Evolutionary conservation across 2,329 filamentous ascomycete species (phyloP).

Genomic region (Microdochium trichocladiopsis): DNA sequence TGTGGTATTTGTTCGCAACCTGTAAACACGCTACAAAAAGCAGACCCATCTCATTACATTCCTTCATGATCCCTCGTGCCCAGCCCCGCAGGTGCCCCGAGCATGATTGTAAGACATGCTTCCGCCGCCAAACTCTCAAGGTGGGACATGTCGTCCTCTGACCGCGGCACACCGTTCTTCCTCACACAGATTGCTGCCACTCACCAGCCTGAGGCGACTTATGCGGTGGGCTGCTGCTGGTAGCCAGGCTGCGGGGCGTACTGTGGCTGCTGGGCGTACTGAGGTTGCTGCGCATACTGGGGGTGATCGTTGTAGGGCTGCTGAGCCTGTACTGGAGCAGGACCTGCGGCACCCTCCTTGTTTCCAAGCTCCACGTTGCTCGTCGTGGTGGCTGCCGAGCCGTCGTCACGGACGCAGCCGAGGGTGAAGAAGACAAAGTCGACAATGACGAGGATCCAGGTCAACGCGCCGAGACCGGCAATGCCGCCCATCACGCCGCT

Average conservation of each 20-base stretch:
- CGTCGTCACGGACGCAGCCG: conserved; percentile 18
- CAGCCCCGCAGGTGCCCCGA: no score
- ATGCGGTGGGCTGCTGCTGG: not conserved
- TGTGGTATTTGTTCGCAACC: no score
- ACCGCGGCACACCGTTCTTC: no score
- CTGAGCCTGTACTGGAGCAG: conserved; percentile 1
- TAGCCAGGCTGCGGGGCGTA: not conserved
- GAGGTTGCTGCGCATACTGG: not conserved
- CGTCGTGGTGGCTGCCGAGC: conserved; percentile 1
- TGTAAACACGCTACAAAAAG: no score
- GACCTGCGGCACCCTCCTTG: not conserved
- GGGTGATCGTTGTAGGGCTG: conserved; percentile 1
- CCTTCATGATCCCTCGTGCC: no score
- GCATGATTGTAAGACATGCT: no score
- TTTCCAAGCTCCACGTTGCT: conserved; percentile 19
- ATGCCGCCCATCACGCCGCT: conserved; percentile 28
- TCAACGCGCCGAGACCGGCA: conserved; percentile 31
- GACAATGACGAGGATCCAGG: conserved; percentile 31
- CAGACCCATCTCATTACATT: no score
- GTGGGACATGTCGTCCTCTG: no score
- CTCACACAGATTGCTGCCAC: no score
- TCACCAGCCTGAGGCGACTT: not conserved
- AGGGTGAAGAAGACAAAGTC: conserved; percentile 29
- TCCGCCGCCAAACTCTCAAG: no score
- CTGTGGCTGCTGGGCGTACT: not conserved